Conservation (phyloP, 2,329 filamentous ascomycete species). For the Sphaerostilbella broomeana region DNA sequence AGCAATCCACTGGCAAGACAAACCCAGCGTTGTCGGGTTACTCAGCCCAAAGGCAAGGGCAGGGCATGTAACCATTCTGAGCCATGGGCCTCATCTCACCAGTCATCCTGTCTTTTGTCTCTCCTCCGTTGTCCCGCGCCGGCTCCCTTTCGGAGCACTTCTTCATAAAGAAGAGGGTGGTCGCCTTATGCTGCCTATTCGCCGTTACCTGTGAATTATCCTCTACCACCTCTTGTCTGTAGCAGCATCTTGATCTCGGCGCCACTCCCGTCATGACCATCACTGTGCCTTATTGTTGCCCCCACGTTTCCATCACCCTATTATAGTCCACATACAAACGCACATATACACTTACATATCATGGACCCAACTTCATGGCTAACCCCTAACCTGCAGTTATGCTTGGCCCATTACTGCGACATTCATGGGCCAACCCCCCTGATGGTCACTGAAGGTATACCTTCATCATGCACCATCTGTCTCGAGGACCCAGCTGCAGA, state of each 20-base stretch:
- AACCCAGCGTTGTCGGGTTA: no score
- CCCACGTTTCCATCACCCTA: background rate
- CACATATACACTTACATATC: slow-evolving; percentile 7
- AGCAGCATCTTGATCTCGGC: background rate
- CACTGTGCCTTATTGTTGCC: background rate
- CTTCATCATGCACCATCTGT: slow-evolving; percentile 54
- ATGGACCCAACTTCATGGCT: slow-evolving; percentile 27
- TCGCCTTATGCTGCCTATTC: no score
- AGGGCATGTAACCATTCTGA: no score
- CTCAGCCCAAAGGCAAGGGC: no score
- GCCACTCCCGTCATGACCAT: slow-evolving; percentile 2
- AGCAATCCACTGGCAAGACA: no score
- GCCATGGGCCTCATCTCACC: no score
- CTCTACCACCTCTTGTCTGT: background rate
- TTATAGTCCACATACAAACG: background rate
- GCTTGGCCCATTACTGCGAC: slow-evolving; percentile 65
- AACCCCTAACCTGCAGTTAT: slow-evolving; percentile 48
- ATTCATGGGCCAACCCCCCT: slow-evolving; percentile 62
- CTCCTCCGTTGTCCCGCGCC: no score
- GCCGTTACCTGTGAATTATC: background rate
- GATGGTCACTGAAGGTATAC: slow-evolving; percentile 62
- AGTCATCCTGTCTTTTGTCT: no score
- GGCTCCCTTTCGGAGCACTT: no score
- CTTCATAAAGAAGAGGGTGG: no score
- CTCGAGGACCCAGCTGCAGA: slow-evolving; percentile 35